Base-by-base conservation (phyloP, 768 basidiomycete genomes). In the Boletus pseudopeckii region DNA sequence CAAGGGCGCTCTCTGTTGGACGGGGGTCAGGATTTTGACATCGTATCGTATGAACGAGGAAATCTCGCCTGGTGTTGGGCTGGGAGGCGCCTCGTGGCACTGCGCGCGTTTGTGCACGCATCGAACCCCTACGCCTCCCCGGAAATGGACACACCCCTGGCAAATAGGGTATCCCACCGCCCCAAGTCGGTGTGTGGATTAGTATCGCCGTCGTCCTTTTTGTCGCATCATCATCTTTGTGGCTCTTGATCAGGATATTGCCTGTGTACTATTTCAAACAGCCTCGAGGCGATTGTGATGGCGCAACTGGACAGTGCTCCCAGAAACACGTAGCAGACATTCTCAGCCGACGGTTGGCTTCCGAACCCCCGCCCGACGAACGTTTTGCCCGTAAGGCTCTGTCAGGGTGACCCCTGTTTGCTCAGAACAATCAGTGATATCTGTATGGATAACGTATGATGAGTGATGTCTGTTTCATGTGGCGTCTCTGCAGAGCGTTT, bases 1-100 rank as follows among this genome's bases (percentile, higher is more conserved):
- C 28, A 2, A 28, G 15, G 24, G 24, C 24, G 24, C 24, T 26
- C 32, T n/a, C 48, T 36, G 56, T 36, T 34, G 32, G 8, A 28
- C 34, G 44, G 46, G n/a, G 30, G 36, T 22, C 42, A 20, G 24
- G 24, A 26, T 26, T 26, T 48, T 45, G 14, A 37, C 30, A 45
- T 24, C 36, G 33, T 26, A 42, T 24, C 20, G 30, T n/a, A 37
- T 36, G 40, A 18, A 13, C 7, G 36, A 45, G 45, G 39, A 56
- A 20, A n/a, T 15, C 17, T 18, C 30, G 36, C 6, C 18, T n/a
- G 38, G 47, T 32, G 11, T 24, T 24, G 24, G 24, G 34, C 2
- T 59, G 45, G 37, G 41, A 13, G 30, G 2, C 13, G 18, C 60
- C 60, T 41, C 45, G 41, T 50, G 37, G 44, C 18, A 28, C 39